Base-by-base conservation (phyloP, 306 rosid species). In the Gastrolobium villosum region DNA sequence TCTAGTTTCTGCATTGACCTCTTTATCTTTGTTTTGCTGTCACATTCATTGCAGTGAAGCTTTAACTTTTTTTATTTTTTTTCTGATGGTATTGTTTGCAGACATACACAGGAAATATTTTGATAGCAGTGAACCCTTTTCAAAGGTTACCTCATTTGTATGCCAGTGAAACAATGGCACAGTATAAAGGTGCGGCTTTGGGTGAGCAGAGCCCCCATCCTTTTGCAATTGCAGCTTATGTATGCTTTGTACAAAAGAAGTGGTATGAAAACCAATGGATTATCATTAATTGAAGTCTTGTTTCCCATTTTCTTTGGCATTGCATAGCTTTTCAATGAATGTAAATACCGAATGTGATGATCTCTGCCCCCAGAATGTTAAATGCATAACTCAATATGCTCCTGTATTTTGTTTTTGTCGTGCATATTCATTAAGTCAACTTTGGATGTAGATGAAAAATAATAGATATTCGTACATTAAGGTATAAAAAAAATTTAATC, bases 191-290 rank as follows among this genome's bases (percentile, higher is more conserved):
- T 74, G 86, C 85, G 1, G 68, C 85, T 84, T 78, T 95, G 41
- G 99, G 97, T 36, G 99, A 95, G 86, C 93, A 90, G 74, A 90
- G 89, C 81, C 99, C 99, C 34, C 98, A 95, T 84, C 99, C 99
- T 54, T 95, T 95, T 87, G 98, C 99, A 75, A 90, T 95, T 79
- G 99, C 99, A 20, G 96, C 92, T 88, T 79, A 87, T 87, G 99
- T n/a, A n/a, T n/a, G n/a, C n/a, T n/a, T n/a, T n/a, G n/a, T n/a
- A n/a, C n/a, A n/a, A n/a, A n/a, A n/a, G n/a, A n/a, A n/a, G n/a
- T n/a, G n/a, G n/a, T n/a, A n/a, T n/a, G 74, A 73, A 31, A 65
- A 71, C 65, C 7, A 30, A 2, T 46, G 67, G 70, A 50, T 49
- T 37, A 34, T 44, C 10, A 35, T 35, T 28, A 43, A 3, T 41